Evolutionary conservation across 768 basidiomycete genomes (phyloP).

Genomic region (Suillus subalutaceus): DNA sequence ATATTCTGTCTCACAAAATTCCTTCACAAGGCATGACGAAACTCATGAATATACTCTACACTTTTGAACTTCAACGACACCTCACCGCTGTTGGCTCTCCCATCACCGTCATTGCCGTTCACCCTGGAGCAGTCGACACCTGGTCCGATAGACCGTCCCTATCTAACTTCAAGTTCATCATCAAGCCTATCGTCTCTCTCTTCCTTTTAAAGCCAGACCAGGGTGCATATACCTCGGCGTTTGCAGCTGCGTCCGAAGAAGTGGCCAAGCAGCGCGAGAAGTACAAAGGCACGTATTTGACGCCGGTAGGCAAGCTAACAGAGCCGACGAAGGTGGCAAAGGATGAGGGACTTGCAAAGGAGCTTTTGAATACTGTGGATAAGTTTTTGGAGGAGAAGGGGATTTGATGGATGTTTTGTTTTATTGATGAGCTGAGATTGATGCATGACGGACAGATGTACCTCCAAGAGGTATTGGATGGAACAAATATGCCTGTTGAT

Average conservation of each 20-base stretch:
- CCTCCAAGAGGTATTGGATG: not conserved
- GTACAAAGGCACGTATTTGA: constrained; percentile 35
- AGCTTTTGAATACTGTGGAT: constrained; percentile 34
- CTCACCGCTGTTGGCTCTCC: constrained; percentile 38
- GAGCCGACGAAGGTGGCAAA: constrained; percentile 15
- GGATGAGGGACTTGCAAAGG: constrained; percentile 28
- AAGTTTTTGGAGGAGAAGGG: constrained; percentile 25
- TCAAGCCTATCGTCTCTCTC: constrained; percentile 22
- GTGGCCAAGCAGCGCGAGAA: constrained; percentile 22
- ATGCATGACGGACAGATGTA: not conserved
- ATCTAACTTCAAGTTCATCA: constrained; percentile 18
- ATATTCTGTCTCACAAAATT: not conserved
- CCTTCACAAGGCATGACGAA: constrained; percentile 48
- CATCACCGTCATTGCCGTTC: constrained; percentile 30
- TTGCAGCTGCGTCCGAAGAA: constrained; percentile 34
- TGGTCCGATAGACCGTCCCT: not conserved
- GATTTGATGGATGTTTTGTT: constrained; percentile 13
- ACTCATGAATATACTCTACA: constrained; percentile 52
- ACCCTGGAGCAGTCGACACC: constrained; percentile 38
- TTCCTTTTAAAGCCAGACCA: constrained; percentile 21
- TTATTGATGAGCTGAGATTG: not conserved
- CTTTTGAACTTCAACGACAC: constrained; percentile 50
- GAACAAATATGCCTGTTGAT: not conserved
- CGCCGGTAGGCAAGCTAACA: constrained; percentile 25
- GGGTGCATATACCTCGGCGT: constrained; percentile 31